A percentile compares a stretch with the other conserved stretches of the same genome.
Conservation (phyloP, 176 grass and related monocot genomes). For the Carex myosuroides region DNA sequence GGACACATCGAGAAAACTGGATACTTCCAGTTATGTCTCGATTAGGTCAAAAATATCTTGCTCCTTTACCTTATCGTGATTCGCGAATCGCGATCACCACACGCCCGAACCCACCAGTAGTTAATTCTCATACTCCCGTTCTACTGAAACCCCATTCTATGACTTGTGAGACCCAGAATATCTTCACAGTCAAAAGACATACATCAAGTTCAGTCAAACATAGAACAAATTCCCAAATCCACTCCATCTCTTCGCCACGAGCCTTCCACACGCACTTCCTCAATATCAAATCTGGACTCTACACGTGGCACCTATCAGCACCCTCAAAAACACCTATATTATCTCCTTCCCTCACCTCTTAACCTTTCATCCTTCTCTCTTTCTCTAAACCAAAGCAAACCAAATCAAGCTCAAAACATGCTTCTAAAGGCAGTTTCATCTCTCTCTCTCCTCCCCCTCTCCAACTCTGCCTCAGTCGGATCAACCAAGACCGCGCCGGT, state of each 20-base stretch:
- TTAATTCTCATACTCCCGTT: not conserved
- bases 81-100: not conserved
- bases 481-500: not conserved
- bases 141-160: not conserved
- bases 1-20: not conserved
- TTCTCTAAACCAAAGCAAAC: not conserved
- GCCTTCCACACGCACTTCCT: conserved; percentile 36
- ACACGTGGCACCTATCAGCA: conserved; percentile 26
- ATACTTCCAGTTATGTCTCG: not conserved
- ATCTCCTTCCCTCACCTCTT: conserved; percentile 18
- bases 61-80: not conserved
- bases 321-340: conserved; percentile 23
- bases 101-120: not conserved
- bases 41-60: not conserved
- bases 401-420: not conserved
- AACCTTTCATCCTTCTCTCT: not conserved
- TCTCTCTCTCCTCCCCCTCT: conserved; percentile 8
- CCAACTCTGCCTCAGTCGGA: not conserved
- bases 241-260: conserved; percentile 19
- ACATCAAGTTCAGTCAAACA: not conserved
- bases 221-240: not conserved
- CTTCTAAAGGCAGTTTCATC: conserved; percentile 22
- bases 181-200: not conserved
- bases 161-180: not conserved
- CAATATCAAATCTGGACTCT: not conserved